These are phyloP conservation scores for Perkinsus olseni DNA, from an alignment of 169 alveolate species.

Conservation along the genomic window DNA sequence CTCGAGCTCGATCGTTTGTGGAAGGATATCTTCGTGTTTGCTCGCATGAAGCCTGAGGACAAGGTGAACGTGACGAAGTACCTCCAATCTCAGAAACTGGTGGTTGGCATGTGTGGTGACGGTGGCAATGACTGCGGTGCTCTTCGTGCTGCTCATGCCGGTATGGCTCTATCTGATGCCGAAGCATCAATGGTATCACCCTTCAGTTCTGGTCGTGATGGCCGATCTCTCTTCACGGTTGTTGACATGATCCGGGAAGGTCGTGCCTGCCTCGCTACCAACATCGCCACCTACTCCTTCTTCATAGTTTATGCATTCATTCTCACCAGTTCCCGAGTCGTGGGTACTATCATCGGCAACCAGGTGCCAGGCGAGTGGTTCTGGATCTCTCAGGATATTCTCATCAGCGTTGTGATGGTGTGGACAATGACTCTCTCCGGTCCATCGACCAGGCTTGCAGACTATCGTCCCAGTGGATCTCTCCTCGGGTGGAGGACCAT, in stretches of 20 bases:
- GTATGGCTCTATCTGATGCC: conserved; percentile 27
- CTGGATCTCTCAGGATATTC: conserved; percentile 52
- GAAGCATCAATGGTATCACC: conserved; percentile 19
- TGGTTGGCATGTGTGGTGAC: conserved; percentile 54
- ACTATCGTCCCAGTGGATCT: not conserved
- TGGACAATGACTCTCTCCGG: conserved; percentile 60
- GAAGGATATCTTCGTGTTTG: too few species aligned
- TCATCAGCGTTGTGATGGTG: conserved; percentile 50
- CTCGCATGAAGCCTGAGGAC: too few species aligned
- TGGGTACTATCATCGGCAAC: conserved; percentile 53
- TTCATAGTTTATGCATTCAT: conserved; percentile 72
- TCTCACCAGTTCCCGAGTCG: conserved; percentile 60
- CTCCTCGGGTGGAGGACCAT: not conserved
- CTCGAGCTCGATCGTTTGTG: too few species aligned
- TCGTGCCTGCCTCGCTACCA: conserved; percentile 73
- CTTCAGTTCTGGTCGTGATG: conserved; percentile 5
- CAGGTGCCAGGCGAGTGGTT: conserved; percentile 73
- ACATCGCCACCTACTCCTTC: conserved; percentile 72
- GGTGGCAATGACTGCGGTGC: conserved; percentile 41
- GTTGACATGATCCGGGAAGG: conserved; percentile 60
- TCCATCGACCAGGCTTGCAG: conserved; percentile 13
- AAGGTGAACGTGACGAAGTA: too few species aligned
- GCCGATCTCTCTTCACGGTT: not conserved
- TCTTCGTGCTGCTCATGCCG: conserved; percentile 34
- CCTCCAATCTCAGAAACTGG: not conserved